Evolutionary conservation across 345 rosid genomes (phyloP), one percentile per base, ranked within the genome.

Genomic region (Euphorbia tirucalli): DNA sequence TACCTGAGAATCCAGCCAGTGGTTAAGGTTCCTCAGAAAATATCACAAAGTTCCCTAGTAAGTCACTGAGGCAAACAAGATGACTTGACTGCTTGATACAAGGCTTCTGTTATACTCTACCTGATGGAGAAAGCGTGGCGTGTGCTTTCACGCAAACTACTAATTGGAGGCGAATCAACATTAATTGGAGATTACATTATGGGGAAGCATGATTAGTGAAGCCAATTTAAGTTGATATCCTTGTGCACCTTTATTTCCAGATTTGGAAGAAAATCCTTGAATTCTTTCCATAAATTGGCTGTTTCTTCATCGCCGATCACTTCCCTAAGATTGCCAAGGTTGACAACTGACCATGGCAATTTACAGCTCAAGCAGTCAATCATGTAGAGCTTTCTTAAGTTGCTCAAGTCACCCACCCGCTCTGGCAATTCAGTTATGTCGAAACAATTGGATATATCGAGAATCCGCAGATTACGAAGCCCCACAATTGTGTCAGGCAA

Each of bases 171-270:
- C 7, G 39, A 35, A 3, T 7, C 7, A 35, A 35, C 39, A 35
- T 35, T 35, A 35, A 35, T 35, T 3, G 39, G 39, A 35, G 39
- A 35, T 35, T 35, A 35, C 39, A 35, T 35, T 35, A 35, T 35
- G 3, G 7, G 39, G 39, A 35, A 35, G 3, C 39, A 35, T 35
- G 39, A 35, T 35, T 56, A 54, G 4, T 28, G 35, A 63, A 75
- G 79, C 79, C 83, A 80, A 56, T 75, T 63, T 27, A 80, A 69
- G 65, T 72, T 79, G 65, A 66, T n/a, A 31, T 72, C 80, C 57
- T 69, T 73, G 5, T 56, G 80, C 28, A 71, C 74, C 63, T 56
- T 68, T 24, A 72, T 57, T 13, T 2, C 57, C 52, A 80, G 57
- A 30, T 46, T 46, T 21, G 35, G 30, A 1, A 76, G 71, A 10